A percentile compares a stretch with the other conserved stretches of the same genome.
phyloP scores from a whole-genome alignment of 805 yeast species.

The Candida methanosorbosa region DNA sequence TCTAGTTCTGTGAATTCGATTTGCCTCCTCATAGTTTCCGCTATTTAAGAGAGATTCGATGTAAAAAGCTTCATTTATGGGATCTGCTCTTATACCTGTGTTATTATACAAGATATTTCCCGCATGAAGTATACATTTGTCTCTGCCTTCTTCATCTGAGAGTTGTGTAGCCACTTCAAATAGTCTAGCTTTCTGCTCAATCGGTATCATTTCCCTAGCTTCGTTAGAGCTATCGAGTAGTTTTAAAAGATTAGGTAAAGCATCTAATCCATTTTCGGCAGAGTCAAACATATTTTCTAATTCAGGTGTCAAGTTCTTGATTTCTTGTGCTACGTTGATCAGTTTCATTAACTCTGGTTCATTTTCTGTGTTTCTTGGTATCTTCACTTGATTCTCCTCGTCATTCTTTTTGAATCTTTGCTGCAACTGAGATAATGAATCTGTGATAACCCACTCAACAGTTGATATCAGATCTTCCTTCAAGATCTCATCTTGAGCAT shows the following conservation, averaged over 20 bases:
- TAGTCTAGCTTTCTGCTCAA: conserved; percentile 26
- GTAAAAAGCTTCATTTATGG: conserved; percentile 41
- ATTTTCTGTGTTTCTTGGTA: too few species aligned
- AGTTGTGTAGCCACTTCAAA: conserved; percentile 34
- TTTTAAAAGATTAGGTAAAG: conserved; percentile 15
- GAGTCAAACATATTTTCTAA: too few species aligned
- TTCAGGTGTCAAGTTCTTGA: too few species aligned
- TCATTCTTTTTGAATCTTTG: too few species aligned
- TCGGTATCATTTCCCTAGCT: conserved; percentile 15
- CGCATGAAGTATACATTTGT: conserved; percentile 26
- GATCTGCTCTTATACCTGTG: conserved; percentile 37
- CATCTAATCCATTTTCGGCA: conserved; percentile 15
- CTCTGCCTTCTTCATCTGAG: conserved; percentile 21
- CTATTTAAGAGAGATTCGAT: conserved; percentile 34
- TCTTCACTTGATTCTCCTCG: too few species aligned
- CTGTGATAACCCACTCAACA: conserved; percentile 20
- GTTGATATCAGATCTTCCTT: conserved; percentile 10
- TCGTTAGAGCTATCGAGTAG: conserved; percentile 12
- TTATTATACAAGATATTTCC: conserved; percentile 35
- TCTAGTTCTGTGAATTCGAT: conserved; percentile 26
- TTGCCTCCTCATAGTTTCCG: conserved; percentile 26
- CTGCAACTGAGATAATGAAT: too few species aligned
- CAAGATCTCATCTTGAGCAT: conserved; percentile 1
- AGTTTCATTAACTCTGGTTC: too few species aligned
- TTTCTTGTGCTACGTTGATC: too few species aligned